Percentiles rank a stretch among this genome's conserved stretches.
Conservation (phyloP, 257 asterid species). For the Solanum corneliomulleri region DNA sequence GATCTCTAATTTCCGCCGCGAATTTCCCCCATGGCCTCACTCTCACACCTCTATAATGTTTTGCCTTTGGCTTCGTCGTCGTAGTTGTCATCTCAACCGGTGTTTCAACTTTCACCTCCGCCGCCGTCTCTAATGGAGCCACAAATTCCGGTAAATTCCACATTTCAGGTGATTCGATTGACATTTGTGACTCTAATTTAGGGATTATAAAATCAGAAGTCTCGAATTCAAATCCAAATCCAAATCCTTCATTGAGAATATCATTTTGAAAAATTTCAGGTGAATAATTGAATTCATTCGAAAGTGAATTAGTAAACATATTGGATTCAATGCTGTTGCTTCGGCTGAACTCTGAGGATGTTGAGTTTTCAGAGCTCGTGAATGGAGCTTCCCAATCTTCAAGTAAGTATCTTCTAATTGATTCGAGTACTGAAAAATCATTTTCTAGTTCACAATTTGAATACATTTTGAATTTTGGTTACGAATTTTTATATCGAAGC, state of each 20-base stretch:
- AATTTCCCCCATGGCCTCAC: constrained; percentile 37
- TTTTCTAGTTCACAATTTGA: constrained; percentile 6
- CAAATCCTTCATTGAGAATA: background rate
- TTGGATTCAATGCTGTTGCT: background rate
- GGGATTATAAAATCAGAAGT: background rate
- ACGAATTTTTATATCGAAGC: background rate
- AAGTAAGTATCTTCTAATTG: constrained; percentile 14
- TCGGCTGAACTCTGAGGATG: background rate
- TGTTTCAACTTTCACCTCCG: background rate
- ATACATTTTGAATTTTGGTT: background rate
- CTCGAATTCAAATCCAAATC: background rate
- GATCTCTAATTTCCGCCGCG: constrained; percentile 41
- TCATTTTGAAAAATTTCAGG: background rate
- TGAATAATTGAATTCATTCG: background rate
- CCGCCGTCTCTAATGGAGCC: background rate
- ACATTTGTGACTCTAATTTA: constrained; percentile 2
- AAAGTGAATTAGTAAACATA: background rate
- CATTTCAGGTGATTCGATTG: background rate
- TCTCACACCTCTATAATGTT: constrained; percentile 32
- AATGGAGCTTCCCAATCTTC: constrained; percentile 10
- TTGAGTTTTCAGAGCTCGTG: background rate
- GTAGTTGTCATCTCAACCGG: background rate
- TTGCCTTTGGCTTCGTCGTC: background rate
- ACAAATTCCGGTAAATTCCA: background rate
- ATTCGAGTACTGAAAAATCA: constrained; percentile 17